A percentile compares a stretch with the other conserved stretches of the same genome.
Evolutionary conservation across 2,329 filamentous ascomycete species (phyloP).

Genomic region (Penicillium sp.): DNA sequence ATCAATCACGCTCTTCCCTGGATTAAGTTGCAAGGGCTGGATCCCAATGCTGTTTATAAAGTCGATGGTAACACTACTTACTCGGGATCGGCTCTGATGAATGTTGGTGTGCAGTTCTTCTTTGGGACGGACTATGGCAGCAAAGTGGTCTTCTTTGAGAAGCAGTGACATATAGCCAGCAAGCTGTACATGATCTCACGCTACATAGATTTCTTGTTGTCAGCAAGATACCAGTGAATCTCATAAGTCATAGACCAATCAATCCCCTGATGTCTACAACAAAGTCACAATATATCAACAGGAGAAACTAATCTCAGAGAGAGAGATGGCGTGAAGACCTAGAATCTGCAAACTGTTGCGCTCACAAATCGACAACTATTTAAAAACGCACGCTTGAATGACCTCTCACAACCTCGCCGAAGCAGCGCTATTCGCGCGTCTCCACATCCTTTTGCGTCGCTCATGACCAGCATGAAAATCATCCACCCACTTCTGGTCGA

Average conservation of each 20-base stretch:
- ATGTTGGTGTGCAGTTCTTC: conserved; percentile 57
- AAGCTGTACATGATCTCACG: background rate
- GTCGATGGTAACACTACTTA: conserved; percentile 55
- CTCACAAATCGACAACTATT: background rate
- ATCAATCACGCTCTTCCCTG: conserved; percentile 58
- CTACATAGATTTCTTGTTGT: background rate
- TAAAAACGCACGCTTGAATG: background rate
- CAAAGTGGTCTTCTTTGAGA: conserved; percentile 58
- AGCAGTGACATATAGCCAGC: conserved; percentile 27
- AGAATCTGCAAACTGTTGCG: too few relatives aligned
- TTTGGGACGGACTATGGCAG: conserved; percentile 60
- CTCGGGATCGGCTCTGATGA: conserved; percentile 64
- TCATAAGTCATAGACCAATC: background rate
- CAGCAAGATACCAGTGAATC: background rate
- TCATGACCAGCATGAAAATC: conserved; percentile 58
- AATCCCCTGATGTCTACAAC: background rate
- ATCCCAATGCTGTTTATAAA: conserved; percentile 56
- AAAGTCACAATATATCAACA: too few relatives aligned
- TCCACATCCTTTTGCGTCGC: conserved; percentile 61
- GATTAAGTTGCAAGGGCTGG: conserved; percentile 59
- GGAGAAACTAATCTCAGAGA: too few relatives aligned
- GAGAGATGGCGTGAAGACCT: too few relatives aligned
- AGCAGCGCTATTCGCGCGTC: conserved; percentile 48
- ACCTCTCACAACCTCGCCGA: conserved; percentile 11
- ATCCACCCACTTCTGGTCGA: conserved; percentile 44